phyloP scores from a whole-genome alignment of 2,329 filamentous ascomycete species.

The Aureobasidium sp. region DNA sequence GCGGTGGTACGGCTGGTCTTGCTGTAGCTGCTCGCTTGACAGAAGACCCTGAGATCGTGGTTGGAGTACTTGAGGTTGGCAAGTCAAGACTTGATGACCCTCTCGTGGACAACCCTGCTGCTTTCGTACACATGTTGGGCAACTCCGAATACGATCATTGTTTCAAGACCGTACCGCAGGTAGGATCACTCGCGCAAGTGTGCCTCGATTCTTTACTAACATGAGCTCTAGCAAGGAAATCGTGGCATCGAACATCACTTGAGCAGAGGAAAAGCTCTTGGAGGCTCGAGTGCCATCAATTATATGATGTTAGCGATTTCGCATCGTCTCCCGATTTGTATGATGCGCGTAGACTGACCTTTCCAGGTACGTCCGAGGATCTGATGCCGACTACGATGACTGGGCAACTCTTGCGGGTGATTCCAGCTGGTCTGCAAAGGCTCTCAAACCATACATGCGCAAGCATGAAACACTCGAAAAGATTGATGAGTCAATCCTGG shows the following conservation, averaged over 20 bases:
- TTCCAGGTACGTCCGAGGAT: constrained; percentile 37
- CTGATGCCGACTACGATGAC: constrained; percentile 39
- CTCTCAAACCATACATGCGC: constrained; percentile 40
- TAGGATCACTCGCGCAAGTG: background rate
- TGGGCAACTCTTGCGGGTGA: constrained; percentile 41
- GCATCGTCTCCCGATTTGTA: background rate
- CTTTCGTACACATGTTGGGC: constrained; percentile 18
- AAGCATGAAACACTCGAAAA: constrained; percentile 34
- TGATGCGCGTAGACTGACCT: background rate
- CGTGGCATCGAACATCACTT: constrained; percentile 21
- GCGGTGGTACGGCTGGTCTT: constrained; percentile 20
- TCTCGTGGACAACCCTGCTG: constrained; percentile 22
- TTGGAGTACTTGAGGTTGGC: constrained; percentile 20
- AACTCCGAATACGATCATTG: constrained; percentile 22
- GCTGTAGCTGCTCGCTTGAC: constrained; percentile 19
- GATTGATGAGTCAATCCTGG: constrained; percentile 24
- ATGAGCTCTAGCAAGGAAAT: background rate
- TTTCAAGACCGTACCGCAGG: constrained; percentile 18
- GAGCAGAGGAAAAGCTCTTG: constrained; percentile 30
- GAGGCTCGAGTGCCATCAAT: constrained; percentile 35
- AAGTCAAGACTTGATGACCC: constrained; percentile 19
- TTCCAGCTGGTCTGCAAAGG: constrained; percentile 40
- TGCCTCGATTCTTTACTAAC: background rate
- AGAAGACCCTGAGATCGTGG: constrained; percentile 18
- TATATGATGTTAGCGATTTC: constrained; percentile 17